Base-by-base conservation (phyloP, 2,329 filamentous ascomycete genomes). In the Fusarium fujikuroi region DNA sequence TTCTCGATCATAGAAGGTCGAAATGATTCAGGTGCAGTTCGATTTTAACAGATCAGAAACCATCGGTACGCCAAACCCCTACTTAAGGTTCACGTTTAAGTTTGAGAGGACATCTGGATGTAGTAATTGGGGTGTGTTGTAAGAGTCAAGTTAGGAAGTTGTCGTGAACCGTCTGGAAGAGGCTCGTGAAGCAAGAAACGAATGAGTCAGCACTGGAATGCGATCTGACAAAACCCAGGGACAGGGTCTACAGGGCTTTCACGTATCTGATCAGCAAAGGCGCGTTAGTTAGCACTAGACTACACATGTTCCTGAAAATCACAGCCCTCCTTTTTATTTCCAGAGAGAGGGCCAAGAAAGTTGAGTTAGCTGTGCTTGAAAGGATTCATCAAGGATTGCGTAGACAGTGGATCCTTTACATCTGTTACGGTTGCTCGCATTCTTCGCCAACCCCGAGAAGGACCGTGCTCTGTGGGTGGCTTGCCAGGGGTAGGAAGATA, bases 371-470 rank as follows among this genome's bases (percentile, higher is more conserved):
- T 66, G 59, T 64, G 30, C n/a, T 52, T 60, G 34, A 52, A 57
- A 61, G 47, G 39, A 71, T 40, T 43, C 39, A 40, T 49, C 32
- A 36, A 63, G 34, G 60, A 71, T 71, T 70, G 71, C 62, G 70
- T 70, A 72, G 59, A 40, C 66, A 30, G 70, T 73, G 70, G 70
- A 70, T 49, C 68, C 52, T 57, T 46, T 52, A 66, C 60, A 65
- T 59, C 56, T 66, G 66, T 64, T 43, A 73, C 63, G 63, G 71
- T 25, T 59, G 23, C 56, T 50, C 58, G 60, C 75, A 74, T 77
- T 66, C 69, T 65, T 76, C 60, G 71, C 64, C 34, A 65, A 67
- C 73, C 63, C 75, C 75, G 75, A 77, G 63, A 59, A 42, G 65
- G 75, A 63, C 72, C 73, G 75, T 75, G 69, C 63, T 53, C 30